These are phyloP conservation scores for Pseudogymnoascus sp. DNA, from an alignment of 2,329 filamentous ascomycete genomes.

Conservation along the genomic window DNA sequence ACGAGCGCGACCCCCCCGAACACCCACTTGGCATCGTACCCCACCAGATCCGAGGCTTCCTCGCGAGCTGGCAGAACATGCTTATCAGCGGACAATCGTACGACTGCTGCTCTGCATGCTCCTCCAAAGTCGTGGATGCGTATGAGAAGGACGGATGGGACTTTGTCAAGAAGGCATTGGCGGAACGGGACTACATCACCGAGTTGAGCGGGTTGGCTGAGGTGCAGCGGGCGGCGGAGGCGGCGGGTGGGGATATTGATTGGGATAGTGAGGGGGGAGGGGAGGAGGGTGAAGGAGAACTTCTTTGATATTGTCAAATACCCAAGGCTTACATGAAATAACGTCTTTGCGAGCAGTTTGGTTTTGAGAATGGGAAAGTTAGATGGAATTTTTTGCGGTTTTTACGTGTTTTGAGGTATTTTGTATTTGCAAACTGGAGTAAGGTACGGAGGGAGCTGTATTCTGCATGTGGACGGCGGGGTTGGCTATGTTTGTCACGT, in stretches of 20 bases:
- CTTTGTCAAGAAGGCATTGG: conserved; percentile 66
- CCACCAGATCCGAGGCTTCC: conserved; percentile 71
- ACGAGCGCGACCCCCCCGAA: conserved; percentile 46
- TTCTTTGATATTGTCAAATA: conserved; percentile 9
- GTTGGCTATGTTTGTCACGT: not conserved
- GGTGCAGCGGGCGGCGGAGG: conserved; percentile 53
- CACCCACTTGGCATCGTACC: conserved; percentile 63
- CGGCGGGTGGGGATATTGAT: conserved; percentile 42
- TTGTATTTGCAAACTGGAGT: conserved; percentile 2
- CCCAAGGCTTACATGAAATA: conserved; percentile 6
- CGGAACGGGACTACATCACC: conserved; percentile 68
- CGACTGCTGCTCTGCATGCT: conserved; percentile 74
- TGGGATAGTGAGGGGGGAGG: conserved; percentile 45
- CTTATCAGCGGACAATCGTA: conserved; percentile 67
- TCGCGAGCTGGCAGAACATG: conserved; percentile 65
- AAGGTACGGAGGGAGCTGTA: not conserved
- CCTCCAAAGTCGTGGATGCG: conserved; percentile 55
- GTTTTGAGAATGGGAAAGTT: not conserved
- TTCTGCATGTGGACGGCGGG: not conserved
- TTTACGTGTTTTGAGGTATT: not conserved
- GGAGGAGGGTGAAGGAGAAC: conserved; percentile 43
- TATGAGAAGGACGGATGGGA: conserved; percentile 64
- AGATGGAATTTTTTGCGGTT: not conserved
- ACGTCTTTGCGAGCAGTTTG: conserved; percentile 3
- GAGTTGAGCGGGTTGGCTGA: conserved; percentile 68